Evolutionary conservation across 179 eudicot genomes (phyloP), one percentile per base, ranked within the genome.

Genomic region (Actinidia arguta): DNA sequence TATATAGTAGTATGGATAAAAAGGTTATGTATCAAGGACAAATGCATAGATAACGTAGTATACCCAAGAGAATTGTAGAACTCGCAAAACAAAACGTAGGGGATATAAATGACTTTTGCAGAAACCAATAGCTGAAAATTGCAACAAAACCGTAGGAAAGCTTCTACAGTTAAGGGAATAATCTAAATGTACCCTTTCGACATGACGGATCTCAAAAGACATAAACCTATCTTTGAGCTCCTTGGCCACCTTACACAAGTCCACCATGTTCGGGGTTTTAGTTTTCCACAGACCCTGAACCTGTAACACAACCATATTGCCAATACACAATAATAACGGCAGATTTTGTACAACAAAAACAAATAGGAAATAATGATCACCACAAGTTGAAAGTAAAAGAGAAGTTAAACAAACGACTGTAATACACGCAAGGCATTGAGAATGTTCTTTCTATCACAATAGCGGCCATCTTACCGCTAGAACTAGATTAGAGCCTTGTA

Each of bases 211-310:
- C 84, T 90, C 76, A 67, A 94, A 95, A 44, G 98, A 90, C n/a
- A 74, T 4, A 80, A 95, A 94, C 85, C 89, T 88, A 48, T 89
- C 91, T 82, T 85, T 89, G 77, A 95, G 88, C 81, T 92, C 91
- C 85, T 83, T 88, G 59, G 92, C 99, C 83, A 90, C 91, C 86
- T 89, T 90, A 88, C 95, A 95, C 78, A 95, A 86, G 68, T 80
- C 89, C 31, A 95, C 89, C 99, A 94, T 95, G 87, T 93, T 94
- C 62, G 84, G 92, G 79, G 90, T 88, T 85, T 95, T 92, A 58
- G 89, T 85, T 89, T 89, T 91, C 99, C 98, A 95, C 47, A 86
- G 75, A 79, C 99, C 97, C 83, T 88, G 89, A 86, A 93, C 88
- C 99, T 95, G 91, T 72, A 78, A 51, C 82, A 83, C 36, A 77